Evolutionary conservation across 2,329 filamentous ascomycete genomes (phyloP), one percentile per base, ranked within the genome.

Genomic region (Lasiodiplodia sp.): DNA sequence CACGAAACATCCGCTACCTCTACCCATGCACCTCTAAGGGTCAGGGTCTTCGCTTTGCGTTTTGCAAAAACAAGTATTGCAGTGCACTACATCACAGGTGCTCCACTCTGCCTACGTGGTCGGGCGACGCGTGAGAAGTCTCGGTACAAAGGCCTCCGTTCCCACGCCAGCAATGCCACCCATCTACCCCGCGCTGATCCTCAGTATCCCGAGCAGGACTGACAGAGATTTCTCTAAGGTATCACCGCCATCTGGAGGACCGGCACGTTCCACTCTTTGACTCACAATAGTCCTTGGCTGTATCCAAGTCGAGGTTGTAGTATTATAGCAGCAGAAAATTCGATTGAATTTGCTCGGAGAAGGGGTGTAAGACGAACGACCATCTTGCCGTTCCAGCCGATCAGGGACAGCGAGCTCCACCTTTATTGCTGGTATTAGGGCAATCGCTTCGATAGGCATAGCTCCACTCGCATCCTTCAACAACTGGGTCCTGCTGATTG

Each of bases 181-280:
- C 40, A 44, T 49, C 58, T 63, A 18, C 40, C 58, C 58, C 58
- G 58, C 58, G 40, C 40, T 18, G 28, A 63, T 49, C 40, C n/a
- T 23, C 25, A 25, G 49, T 12, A 44, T 57, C 25, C 37, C 38
- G 57, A 60, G 44, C 37, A 14, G 14, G 21, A 60, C 38, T 34
- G 44, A 38, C n/a, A 23, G 16, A 51, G 16, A 1, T 21, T 63
- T 49, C 40, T 21, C 8, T 7, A 21, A 11, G 21, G 44, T 8
- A 21, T 1, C 44, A 47, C 44, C 18, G 8, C 3, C 44, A 21
- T 47, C 38, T 5, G 38, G 12, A 16, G 38, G 1, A 16, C 38
- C 4, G 11, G 2, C 38, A 16, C 38, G 38, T 3, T 16, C 4
- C 38, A 40, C 14, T 5, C 38, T 40, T 10, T 40, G 38, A 14